A percentile compares a stretch with the other conserved stretches of the same genome.
phyloP scores from a whole-genome alignment of 2,329 filamentous ascomycete genomes.

The Colletotrichum salicis region DNA sequence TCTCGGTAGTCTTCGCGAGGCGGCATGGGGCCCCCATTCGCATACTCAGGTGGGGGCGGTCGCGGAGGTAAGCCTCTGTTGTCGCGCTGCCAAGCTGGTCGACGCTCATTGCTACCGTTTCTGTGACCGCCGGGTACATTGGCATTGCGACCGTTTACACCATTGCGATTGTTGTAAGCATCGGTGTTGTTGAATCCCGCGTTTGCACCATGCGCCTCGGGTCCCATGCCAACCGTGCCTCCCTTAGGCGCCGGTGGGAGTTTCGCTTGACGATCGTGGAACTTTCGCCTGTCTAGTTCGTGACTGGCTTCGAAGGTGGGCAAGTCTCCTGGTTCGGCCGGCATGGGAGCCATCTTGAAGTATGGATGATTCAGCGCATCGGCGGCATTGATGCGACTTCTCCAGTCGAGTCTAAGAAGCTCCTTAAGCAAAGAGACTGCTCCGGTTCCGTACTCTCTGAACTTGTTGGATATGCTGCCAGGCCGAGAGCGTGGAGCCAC shows the following conservation, averaged over 20 bases:
- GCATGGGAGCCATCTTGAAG: constrained; percentile 82
- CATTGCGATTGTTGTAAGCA: constrained; percentile 59
- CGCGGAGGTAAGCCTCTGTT: constrained; percentile 62
- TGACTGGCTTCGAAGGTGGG: constrained; percentile 94
- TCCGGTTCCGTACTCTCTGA: constrained; percentile 77
- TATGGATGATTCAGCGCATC: constrained; percentile 94
- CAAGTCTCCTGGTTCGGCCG: constrained; percentile 86
- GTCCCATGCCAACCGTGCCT: constrained; percentile 85
- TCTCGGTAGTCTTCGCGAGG: constrained; percentile 53
- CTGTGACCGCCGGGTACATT: constrained; percentile 43
- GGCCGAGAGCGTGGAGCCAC: constrained; percentile 71
- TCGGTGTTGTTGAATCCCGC: constrained; percentile 63
- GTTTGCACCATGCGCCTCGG: constrained; percentile 58
- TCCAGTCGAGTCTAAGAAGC: constrained; percentile 89
- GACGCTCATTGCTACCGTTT: constrained; percentile 55
- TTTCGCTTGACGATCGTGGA: constrained; percentile 84
- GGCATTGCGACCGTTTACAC: constrained; percentile 59
- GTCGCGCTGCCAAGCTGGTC: constrained; percentile 67
- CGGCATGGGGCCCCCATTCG: constrained; percentile 45
- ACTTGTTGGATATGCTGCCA: constrained; percentile 76
- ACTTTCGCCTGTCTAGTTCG: constrained; percentile 93
- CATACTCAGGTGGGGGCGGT: constrained; percentile 58
- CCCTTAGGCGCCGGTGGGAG: constrained; percentile 92
- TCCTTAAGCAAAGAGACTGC: constrained; percentile 85
- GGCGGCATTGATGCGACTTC: constrained; percentile 87